phyloP scores from a whole-genome alignment of 768 basidiomycete genomes.

The Cubamyces sp. region DNA sequence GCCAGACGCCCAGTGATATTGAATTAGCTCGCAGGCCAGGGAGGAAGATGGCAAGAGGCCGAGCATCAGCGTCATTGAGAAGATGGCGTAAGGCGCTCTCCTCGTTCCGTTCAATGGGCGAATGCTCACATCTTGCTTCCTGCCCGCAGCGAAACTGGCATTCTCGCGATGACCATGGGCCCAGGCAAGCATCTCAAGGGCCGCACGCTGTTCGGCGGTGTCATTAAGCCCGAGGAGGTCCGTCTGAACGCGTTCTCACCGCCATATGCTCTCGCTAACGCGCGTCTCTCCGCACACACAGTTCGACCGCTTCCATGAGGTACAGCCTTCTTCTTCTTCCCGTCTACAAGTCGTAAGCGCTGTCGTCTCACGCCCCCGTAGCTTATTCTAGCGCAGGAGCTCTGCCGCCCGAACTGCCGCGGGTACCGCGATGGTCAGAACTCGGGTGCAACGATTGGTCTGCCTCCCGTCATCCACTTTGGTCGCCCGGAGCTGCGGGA shows the following conservation, averaged over 20 bases:
- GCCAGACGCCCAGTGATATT: background rate
- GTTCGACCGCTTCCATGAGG: slow-evolving; percentile 91
- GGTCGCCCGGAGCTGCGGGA: slow-evolving; percentile 62
- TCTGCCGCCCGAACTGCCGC: slow-evolving; percentile 66
- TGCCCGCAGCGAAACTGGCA: slow-evolving; percentile 57
- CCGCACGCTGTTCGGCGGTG: slow-evolving; percentile 68
- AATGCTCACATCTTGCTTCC: background rate
- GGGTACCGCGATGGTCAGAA: slow-evolving; percentile 84
- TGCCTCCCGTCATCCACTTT: slow-evolving; percentile 87
- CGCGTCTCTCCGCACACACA: slow-evolving; percentile 16
- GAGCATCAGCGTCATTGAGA: slow-evolving; percentile 73
- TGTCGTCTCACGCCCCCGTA: slow-evolving; percentile 32
- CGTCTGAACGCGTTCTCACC: slow-evolving; percentile 17
- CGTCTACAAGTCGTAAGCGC: background rate
- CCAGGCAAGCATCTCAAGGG: slow-evolving; percentile 90
- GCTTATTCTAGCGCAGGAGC: slow-evolving; percentile 81
- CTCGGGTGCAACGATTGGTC: slow-evolving; percentile 79
- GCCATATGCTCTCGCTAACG: background rate
- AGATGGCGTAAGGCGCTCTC: slow-evolving; percentile 65
- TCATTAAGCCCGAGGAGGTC: slow-evolving; percentile 78
- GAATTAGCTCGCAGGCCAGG: slow-evolving; percentile 46
- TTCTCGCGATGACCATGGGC: slow-evolving; percentile 92
- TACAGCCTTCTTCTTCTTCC: slow-evolving; percentile 28
- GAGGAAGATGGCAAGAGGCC: slow-evolving; percentile 93
- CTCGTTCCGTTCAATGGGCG: background rate